Percentiles rank a stretch among this genome's conserved stretches.
Conservation (phyloP, 176 grass and related monocot genomes). For the Otatea glauca region DNA sequence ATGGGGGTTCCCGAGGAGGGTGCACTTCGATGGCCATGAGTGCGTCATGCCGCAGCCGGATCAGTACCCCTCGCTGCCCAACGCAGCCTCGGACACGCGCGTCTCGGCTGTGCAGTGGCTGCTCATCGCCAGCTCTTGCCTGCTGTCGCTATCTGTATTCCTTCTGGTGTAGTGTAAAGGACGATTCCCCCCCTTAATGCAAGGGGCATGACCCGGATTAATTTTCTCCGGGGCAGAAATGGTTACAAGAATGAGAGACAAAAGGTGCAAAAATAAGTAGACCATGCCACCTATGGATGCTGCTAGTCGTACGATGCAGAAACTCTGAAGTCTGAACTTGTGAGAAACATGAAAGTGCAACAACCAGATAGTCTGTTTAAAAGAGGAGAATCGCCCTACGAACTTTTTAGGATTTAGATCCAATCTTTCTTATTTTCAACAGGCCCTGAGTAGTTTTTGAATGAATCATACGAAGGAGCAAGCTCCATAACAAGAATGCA, state of each 20-base stretch:
- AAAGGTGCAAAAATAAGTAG: background rate
- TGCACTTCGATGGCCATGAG: conserved; percentile 64
- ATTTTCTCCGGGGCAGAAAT: background rate
- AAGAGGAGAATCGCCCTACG: too few relatives aligned
- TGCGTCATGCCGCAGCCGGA: conserved; percentile 77
- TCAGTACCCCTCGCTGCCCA: conserved; percentile 65
- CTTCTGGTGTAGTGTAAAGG: conserved; percentile 31
- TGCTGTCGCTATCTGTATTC: conserved; percentile 16
- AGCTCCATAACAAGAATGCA: too few relatives aligned
- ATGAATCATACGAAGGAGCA: too few relatives aligned
- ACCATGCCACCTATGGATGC: too few relatives aligned
- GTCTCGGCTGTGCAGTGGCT: background rate
- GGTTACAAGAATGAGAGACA: too few relatives aligned
- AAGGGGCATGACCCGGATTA: background rate
- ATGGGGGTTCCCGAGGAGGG: conserved; percentile 71
- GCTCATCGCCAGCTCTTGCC: background rate
- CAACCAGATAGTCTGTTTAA: background rate
- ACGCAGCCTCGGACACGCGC: background rate
- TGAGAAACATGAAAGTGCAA: background rate
- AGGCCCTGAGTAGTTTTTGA: too few relatives aligned
- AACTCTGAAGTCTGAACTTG: too few relatives aligned
- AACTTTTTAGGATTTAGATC: too few relatives aligned
- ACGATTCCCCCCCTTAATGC: background rate
- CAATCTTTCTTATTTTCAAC: too few relatives aligned
- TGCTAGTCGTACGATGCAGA: too few relatives aligned